Evolutionary conservation across 2,329 filamentous ascomycete genomes (phyloP).

Genomic region (Nothomitra cinnamomea): DNA sequence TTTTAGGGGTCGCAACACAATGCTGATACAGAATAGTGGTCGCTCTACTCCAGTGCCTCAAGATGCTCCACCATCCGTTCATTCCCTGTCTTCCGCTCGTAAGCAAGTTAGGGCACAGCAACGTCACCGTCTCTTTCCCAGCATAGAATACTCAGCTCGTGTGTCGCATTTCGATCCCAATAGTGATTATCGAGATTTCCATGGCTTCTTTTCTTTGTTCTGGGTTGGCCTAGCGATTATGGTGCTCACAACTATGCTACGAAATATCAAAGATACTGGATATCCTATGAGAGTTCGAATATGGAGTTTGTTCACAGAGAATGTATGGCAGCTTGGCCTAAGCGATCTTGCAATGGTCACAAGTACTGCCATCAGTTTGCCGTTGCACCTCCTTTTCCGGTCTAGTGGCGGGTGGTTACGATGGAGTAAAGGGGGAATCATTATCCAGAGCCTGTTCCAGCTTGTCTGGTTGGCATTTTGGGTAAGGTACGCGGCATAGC

Average conservation of each 20-base stretch:
- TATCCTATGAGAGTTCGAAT: constrained; percentile 72
- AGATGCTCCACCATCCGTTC: constrained; percentile 84
- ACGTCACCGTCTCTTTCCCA: constrained; percentile 74
- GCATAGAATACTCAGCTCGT: constrained; percentile 75
- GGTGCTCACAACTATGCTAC: constrained; percentile 83
- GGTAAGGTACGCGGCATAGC: constrained; percentile 38
- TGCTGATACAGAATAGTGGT: constrained; percentile 36
- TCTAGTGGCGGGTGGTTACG: constrained; percentile 37
- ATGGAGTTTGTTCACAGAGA: constrained; percentile 74
- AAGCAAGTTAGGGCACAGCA: constrained; percentile 70
- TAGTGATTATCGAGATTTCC: constrained; percentile 85
- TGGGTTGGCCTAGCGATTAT: constrained; percentile 96
- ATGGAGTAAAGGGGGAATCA: constrained; percentile 65
- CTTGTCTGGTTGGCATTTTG: constrained; percentile 62
- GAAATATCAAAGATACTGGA: constrained; percentile 88
- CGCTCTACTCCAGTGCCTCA: constrained; percentile 67
- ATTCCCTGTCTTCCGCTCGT: constrained; percentile 69
- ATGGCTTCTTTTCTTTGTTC: constrained; percentile 94
- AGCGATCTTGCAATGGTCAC: constrained; percentile 76
- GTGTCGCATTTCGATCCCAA: constrained; percentile 90
- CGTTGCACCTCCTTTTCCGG: constrained; percentile 53
- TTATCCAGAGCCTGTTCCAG: constrained; percentile 71
- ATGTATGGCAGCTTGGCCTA: constrained; percentile 71
- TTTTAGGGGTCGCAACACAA: neutral
- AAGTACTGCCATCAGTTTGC: constrained; percentile 53